Conservation (phyloP, 257 asterid genomes). For the Mitragyna speciosa region DNA sequence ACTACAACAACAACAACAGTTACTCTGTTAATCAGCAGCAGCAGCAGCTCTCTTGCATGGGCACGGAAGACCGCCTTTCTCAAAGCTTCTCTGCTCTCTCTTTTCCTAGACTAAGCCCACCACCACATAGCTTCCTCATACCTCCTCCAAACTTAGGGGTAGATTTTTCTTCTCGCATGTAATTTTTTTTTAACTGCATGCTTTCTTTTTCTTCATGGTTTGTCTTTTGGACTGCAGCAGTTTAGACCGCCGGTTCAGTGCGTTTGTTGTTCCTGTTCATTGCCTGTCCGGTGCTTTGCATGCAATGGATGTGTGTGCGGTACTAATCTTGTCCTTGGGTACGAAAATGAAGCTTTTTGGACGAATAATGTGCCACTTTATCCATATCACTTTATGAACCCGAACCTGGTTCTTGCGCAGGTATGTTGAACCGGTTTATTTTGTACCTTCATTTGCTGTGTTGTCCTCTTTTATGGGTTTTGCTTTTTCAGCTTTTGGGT, state of each 20-base stretch:
- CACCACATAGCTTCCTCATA: not conserved
- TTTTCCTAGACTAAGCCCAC: not conserved
- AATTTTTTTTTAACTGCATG: no score
- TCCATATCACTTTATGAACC: not conserved
- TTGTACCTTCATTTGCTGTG: not conserved
- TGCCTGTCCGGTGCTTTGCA: not conserved
- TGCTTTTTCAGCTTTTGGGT: not conserved
- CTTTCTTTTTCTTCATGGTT: not conserved
- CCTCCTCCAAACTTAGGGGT: conserved; percentile 1
- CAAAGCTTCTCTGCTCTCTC: not conserved
- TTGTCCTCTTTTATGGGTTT: not conserved
- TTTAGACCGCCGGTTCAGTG: not conserved
- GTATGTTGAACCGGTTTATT: not conserved
- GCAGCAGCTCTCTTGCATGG: conserved; percentile 8
- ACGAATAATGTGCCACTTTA: not conserved
- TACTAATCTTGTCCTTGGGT: not conserved
- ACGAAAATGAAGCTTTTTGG: not conserved
- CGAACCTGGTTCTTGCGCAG: not conserved
- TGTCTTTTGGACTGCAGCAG: conserved; percentile 4
- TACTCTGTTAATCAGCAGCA: not conserved
- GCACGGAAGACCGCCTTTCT: not conserved
- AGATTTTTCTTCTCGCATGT: not conserved
- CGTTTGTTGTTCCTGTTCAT: not conserved
- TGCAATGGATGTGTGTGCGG: not conserved
- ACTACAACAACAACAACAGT: not conserved